Percentiles rank a stretch among this genome's conserved stretches.
phyloP scores from a whole-genome alignment of 208 protist species.

The Naegleria lovaniensis region DNA sequence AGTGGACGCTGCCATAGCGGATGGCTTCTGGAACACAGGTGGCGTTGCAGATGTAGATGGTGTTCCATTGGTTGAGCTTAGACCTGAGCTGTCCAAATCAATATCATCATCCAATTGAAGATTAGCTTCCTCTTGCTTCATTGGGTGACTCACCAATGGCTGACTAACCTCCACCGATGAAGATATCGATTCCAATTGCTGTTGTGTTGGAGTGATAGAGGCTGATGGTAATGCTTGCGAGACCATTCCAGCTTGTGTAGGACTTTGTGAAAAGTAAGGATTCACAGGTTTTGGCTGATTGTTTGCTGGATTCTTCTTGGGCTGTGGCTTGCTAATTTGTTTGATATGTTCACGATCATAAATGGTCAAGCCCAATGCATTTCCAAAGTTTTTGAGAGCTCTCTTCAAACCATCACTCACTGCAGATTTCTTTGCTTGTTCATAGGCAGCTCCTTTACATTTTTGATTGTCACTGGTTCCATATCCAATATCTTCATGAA shows the following conservation, averaged over 20 bases:
- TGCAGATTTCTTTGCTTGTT: conserved; percentile 56
- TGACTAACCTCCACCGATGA: not conserved
- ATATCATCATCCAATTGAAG: not conserved
- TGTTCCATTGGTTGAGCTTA: not conserved
- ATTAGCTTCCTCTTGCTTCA: not conserved
- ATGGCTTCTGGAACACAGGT: not conserved
- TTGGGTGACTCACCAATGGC: not conserved
- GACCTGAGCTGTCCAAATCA: not conserved
- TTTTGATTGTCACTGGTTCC: conserved; percentile 43
- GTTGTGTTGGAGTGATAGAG: not conserved
- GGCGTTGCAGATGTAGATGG: not conserved
- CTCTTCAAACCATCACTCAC: conserved; percentile 55
- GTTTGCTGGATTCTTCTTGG: conserved; percentile 23
- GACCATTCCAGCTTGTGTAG: not conserved
- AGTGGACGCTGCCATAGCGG: not conserved
- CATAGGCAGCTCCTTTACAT: conserved; percentile 48
- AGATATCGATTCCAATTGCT: not conserved
- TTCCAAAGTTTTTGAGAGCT: conserved; percentile 53
- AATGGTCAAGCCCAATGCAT: conserved; percentile 49
- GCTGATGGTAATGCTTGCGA: not conserved
- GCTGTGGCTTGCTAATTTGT: not conserved
- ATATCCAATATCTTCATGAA: conserved; percentile 57
- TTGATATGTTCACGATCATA: conserved; percentile 52
- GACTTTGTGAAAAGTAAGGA: not conserved
- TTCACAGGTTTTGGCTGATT: not conserved